Evolutionary conservation across 768 basidiomycete genomes (phyloP), one percentile per base, ranked within the genome.

Genomic region (Hypsizygus marmoreus): DNA sequence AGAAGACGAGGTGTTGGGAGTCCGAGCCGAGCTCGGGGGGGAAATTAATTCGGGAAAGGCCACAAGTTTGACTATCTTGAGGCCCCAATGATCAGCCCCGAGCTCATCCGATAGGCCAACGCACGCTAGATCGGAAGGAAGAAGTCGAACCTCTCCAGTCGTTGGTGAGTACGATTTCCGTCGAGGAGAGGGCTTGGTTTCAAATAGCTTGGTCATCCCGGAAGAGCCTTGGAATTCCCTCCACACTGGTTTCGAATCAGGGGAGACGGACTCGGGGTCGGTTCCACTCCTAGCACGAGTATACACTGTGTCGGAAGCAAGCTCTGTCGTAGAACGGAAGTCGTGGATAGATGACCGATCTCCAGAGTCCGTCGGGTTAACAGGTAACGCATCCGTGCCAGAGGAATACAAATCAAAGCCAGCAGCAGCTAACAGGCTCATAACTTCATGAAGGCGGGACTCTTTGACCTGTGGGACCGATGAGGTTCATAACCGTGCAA

Each of bases 1-100:
- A 9, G 43, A 14, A 13, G 51, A 38, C 32, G 61, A 38, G 44
- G 36, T 22, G 40, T 38, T 30, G 41, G 49, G 30, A 22, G 36
- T 25, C 43, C 32, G 47, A 45, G 46, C 42, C 23, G 42, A 14
- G 54, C 44, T 7, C 24, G 59, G 50, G 29, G 63, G 39, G n/a
- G 74, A 71, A 23, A 86, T 82, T 42, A 89, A 74, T 49, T 88
- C 86, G 0, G 86, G 85, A 61, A 81, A 89, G 5, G 87, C 86
- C 29, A 91, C 74, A 11, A 89, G 74, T 65, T 88, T 88, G 49
- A 91, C 72, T 32, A 91, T 77, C 69, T 91, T 90, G 50, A 85
- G 74, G 17, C 78, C 77, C 88, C 88, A 91, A 38, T 78, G 75
- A 46, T 88, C 83, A 25, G 81, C 77, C 36, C 73, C 71, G 23